phyloP scores from a whole-genome alignment of 257 asterid genomes.

The Solanum virginianum region DNA sequence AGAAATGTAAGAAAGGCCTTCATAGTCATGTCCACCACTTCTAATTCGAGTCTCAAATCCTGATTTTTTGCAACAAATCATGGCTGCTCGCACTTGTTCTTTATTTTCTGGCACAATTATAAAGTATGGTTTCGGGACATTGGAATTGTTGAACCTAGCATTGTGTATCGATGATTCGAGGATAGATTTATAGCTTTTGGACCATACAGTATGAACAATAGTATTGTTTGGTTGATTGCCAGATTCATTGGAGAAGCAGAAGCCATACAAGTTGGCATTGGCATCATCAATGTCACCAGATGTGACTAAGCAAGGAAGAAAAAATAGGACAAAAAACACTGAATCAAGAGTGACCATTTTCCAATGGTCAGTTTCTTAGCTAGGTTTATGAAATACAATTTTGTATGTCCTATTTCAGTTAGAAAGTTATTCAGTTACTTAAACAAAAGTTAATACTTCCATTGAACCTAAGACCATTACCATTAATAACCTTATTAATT shows the following conservation, averaged over 20 bases:
- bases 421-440: neutral
- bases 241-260: slow-evolving; percentile 3
- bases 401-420: neutral
- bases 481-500: neutral
- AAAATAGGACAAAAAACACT: neutral
- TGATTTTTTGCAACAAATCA: slow-evolving; percentile 22
- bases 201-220: slow-evolving; percentile 8
- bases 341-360: neutral
- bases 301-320: neutral
- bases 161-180: slow-evolving; percentile 35
- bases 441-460: neutral
- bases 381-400: too few species aligned
- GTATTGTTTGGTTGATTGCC: neutral
- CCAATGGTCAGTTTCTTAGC: neutral
- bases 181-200: slow-evolving; percentile 10
- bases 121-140: slow-evolving; percentile 17
- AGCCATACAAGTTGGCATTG: neutral
- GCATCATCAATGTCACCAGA: neutral
- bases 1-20: slow-evolving; percentile 37
- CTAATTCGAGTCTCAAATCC: slow-evolving; percentile 24
- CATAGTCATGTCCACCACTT: slow-evolving; percentile 61
- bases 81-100: slow-evolving; percentile 20
- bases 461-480: neutral
- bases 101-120: slow-evolving; percentile 28
- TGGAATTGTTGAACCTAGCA: slow-evolving; percentile 36